Base-by-base conservation (phyloP, 2,329 filamentous ascomycete species). In the Atkinsonella hypoxylon region DNA sequence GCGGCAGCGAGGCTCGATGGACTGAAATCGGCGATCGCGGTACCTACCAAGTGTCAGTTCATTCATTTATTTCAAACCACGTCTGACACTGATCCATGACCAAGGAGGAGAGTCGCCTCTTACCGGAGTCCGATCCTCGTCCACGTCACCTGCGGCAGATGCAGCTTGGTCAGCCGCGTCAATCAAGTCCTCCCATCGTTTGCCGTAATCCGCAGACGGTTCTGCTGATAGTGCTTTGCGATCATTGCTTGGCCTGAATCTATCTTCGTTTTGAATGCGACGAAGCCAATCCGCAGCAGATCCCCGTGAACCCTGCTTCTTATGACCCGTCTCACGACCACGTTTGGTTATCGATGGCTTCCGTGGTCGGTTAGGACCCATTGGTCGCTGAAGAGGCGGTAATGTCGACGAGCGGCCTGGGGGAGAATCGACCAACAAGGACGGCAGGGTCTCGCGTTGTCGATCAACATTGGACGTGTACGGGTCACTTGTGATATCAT, bases 131-230 rank as follows among this genome's bases (percentile, higher is more conserved):
- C 91, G 80, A 67, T 95, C 90, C 63, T 90, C 89, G 65, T 95
- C 89, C 62, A 93, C 78, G 60, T 85, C 91, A 70, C 95, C 90
- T 3, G 89, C 94, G 30, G 90, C 89, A 54, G 89, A 95, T 32
- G 91, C 89, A 50, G 78, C 70, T 50, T 71, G 68, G 53, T 70
- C 69, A 38, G 87, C 91, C 48, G 91, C 91, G 67, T 96, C 90
- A 57, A 97, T 94, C 54, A 97, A 76, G 67, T 97, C 91, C 67
- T 95, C 89, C 93, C 91, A 97, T 61, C 91, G 79, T 70, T 93
- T 95, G 57, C 88, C 89, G 68, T 87, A 86, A 53, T 86, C 84
- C 18, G 80, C 82, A 51, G 84, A 79, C 22, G 90, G 89, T 67
- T 96, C 91, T 41, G 87, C 87, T 15, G 89, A 95, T 57, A 87